Evolutionary conservation across 805 yeast genomes (phyloP).

Genomic region (Jamesozyma piceae): DNA sequence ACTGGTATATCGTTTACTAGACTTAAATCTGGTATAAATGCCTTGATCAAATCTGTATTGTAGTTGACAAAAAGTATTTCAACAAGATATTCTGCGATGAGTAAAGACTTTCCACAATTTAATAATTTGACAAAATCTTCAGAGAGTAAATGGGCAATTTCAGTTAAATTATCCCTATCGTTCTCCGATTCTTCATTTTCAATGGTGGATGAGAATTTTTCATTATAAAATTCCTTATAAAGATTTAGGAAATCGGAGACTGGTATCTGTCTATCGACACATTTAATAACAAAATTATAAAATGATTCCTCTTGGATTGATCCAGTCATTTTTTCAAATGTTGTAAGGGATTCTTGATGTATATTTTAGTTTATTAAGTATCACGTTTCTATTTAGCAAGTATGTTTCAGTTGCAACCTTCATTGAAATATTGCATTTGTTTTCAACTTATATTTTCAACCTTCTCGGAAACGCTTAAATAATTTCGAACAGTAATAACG

Average conservation of each 20-base stretch:
- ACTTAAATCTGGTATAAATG: slow-evolving; percentile 19
- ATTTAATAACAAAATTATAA: slow-evolving; percentile 19
- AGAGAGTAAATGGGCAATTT: slow-evolving; percentile 7
- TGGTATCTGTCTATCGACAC: slow-evolving; percentile 22
- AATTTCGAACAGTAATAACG: too few relatives aligned
- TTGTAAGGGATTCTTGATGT: too few relatives aligned
- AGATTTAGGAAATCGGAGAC: slow-evolving; percentile 24
- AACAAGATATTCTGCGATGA: slow-evolving; percentile 23
- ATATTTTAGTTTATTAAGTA: background rate
- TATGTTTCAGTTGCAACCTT: too few relatives aligned
- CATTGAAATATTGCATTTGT: too few relatives aligned
- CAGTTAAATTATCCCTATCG: background rate
- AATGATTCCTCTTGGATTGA: slow-evolving; percentile 18
- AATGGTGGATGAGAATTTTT: slow-evolving; percentile 13
- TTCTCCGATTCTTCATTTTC: slow-evolving; percentile 14
- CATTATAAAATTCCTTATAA: slow-evolving; percentile 29
- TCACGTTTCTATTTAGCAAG: background rate
- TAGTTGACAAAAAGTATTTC: slow-evolving; percentile 26
- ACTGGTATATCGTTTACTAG: slow-evolving; percentile 10
- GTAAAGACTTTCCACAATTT: slow-evolving; percentile 11
- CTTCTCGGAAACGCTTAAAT: too few relatives aligned
- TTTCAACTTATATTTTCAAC: too few relatives aligned
- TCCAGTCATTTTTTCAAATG: slow-evolving; percentile 4
- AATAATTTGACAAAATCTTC: slow-evolving; percentile 18
- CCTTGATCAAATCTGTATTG: slow-evolving; percentile 19